Percentiles rank a stretch among this genome's conserved stretches.
These are phyloP conservation scores for Acrasis kona DNA, from an alignment of 78 protist genomes.

Conservation along the genomic window DNA sequence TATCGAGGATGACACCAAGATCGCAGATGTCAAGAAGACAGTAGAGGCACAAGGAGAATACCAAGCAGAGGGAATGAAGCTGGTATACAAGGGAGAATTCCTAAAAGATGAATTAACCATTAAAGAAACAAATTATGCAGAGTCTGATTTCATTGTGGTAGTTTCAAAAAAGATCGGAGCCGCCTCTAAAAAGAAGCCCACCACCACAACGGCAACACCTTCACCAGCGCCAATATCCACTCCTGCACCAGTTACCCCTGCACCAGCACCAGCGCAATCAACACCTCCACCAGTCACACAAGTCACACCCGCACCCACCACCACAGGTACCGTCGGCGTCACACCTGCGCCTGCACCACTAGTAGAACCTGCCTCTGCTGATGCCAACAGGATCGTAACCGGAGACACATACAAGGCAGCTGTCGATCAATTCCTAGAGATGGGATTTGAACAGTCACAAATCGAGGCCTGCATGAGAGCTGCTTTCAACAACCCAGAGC, in stretches of 20 bases:
- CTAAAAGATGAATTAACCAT: not conserved
- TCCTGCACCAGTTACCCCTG: not conserved
- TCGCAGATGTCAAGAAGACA: not conserved
- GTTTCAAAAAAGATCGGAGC: not conserved
- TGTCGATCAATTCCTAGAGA: slow-evolving; percentile 20
- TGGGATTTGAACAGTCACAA: slow-evolving; percentile 62
- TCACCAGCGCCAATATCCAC: not conserved
- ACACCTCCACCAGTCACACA: not conserved
- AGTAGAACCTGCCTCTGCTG: not conserved
- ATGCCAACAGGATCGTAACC: too few species aligned
- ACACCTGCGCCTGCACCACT: too few species aligned
- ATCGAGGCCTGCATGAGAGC: slow-evolving; percentile 52
- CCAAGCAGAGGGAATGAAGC: not conserved
- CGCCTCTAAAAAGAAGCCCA: not conserved
- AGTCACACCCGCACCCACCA: too few species aligned
- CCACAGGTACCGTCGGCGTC: too few species aligned
- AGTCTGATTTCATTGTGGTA: not conserved
- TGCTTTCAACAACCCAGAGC: slow-evolving; percentile 74
- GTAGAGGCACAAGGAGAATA: not conserved
- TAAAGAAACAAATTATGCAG: not conserved
- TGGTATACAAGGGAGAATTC: slow-evolving; percentile 1
- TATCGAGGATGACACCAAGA: too few species aligned
- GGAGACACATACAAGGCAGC: not conserved
- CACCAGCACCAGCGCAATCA: not conserved
- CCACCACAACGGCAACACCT: not conserved